Base-by-base conservation (phyloP, 495 filamentous ascomycete species). In the Aspergillus bridgeri region DNA sequence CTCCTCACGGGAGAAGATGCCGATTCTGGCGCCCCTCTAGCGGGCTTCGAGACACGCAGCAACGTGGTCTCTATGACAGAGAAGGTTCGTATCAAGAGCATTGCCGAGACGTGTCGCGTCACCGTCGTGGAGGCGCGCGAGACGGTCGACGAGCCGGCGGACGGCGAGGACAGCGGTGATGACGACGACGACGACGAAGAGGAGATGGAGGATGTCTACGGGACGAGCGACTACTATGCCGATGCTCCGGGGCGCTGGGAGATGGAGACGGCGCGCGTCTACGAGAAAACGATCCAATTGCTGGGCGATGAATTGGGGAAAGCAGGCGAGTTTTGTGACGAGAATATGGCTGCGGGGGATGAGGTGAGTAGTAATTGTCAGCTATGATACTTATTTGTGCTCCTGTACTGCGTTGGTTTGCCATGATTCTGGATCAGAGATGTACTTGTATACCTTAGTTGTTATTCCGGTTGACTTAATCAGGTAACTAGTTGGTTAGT, bases 61-160 rank as follows among this genome's bases (percentile, higher is more conserved):
- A 78, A 72, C 50, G 75, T 81, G 54, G 76, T 81, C 22, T 78
- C 81, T 6, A 86, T 83, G 66, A 81, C 77, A 51, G 89, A 96
- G 66, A 94, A 90, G 77, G 89, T 96, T 18, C 81, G 92, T 42
- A 86, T 91, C 53, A 89, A 86, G 68, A 86, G 88, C 61, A 65
- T 92, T 21, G 88, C 89, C 2, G 87, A 92, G 69, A 76, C 81
- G 52, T 85, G 86, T 17, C 73, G 89, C 29, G 76, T 93, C 23
- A 61, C 82, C 19, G 81, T 91, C 25, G 81, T 89, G 20, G 82
- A 90, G 53, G 65, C 52, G 6, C 62, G 60, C 55, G 73, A 72
- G 53, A 49, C 51, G 43, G 69, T 70, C 43, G 69, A 75, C 47
- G 70, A 70, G 13, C 72, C 68, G 42, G 73, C 75, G 18, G 73